phyloP scores from a whole-genome alignment of 1,139 yeast genomes.

The Yamadazyma dendronema region DNA sequence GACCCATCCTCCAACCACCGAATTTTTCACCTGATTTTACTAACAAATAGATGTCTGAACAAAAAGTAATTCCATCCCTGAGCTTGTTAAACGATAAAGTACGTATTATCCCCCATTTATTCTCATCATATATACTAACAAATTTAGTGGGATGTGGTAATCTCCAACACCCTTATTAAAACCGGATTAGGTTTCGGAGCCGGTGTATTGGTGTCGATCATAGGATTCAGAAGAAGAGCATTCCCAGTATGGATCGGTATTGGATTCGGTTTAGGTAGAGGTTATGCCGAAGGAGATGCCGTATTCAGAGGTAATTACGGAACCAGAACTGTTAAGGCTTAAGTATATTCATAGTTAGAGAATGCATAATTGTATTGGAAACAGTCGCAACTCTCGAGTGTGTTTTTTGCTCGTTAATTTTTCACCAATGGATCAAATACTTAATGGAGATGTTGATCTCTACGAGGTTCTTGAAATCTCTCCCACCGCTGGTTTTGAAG shows the following conservation, averaged over 20 bases:
- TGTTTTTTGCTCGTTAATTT: background rate
- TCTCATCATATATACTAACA: constrained; percentile 5
- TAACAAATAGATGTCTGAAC: constrained; percentile 20
- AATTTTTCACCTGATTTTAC: constrained; percentile 5
- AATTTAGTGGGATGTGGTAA: constrained; percentile 81
- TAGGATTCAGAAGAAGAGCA: constrained; percentile 87
- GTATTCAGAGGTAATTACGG: constrained; percentile 84
- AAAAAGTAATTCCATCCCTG: constrained; percentile 54
- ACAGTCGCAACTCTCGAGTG: background rate
- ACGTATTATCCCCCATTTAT: constrained; percentile 5
- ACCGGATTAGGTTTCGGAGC: constrained; percentile 98
- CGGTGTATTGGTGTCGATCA: constrained; percentile 91
- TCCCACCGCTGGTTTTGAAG: constrained; percentile 41
- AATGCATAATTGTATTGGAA: constrained; percentile 12
- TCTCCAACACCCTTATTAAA: constrained; percentile 91
- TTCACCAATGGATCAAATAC: constrained; percentile 16
- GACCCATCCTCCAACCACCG: too few species aligned
- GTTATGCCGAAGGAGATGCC: constrained; percentile 97
- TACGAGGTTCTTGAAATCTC: constrained; percentile 32
- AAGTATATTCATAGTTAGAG: constrained; percentile 7
- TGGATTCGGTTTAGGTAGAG: constrained; percentile 97
- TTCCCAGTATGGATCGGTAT: constrained; percentile 97
- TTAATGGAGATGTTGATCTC: constrained; percentile 31
- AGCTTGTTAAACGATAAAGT: constrained; percentile 71
- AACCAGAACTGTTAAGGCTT: constrained; percentile 68